Evolutionary conservation across 2,329 filamentous ascomycete species (phyloP), one percentile per base, ranked within the genome.

Genomic region (Fusarium ramigenum): DNA sequence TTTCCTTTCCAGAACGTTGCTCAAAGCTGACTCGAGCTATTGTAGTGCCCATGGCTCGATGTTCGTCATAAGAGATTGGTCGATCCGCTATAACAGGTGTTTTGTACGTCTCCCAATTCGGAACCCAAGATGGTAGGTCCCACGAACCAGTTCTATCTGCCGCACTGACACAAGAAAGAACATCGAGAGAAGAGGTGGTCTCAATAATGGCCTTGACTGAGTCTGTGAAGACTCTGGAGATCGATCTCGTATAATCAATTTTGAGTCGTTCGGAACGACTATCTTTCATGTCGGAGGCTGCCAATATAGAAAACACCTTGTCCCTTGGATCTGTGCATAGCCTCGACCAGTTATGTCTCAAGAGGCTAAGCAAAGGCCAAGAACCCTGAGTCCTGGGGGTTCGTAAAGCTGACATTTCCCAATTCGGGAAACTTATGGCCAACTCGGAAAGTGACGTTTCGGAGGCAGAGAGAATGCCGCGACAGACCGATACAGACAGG

Each of bases 1-100:
- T 25, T 11, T 44, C n/a, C 11, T 12, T 25, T 19, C n/a, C 42
- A 18, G 7, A 25, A 18, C 7, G 0, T 10, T 25, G 10, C 2
- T 44, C 16, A 44, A 44, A 44, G 4, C 16, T 12, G 0, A 25
- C n/a, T 5, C 10, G 16, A 18, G 42, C 42, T 18, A 44, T 10
- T 44, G 42, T 25, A 8, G n/a, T 4, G 4, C 42, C 10, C n/a
- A 25, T 44, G n/a, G 42, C 42, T 44, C n/a, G n/a, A 18, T 44
- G n/a, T 18, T 12, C n/a, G 16, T 25, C n/a, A 5, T 44, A 18
- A 23, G 42, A 25, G 10, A 25, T 23, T 25, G 42, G 42, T 9
- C n/a, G 42, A 44, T 44, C n/a, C 5, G 42, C n/a, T 25, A 44
- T 8, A n/a, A 23, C 4, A 8, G 42, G 23, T 2, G 42, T 25